A percentile compares a stretch with the other conserved stretches of the same genome.
Evolutionary conservation across 176 grass and related monocot genomes (phyloP).

Genomic region (Musa beccarii): DNA sequence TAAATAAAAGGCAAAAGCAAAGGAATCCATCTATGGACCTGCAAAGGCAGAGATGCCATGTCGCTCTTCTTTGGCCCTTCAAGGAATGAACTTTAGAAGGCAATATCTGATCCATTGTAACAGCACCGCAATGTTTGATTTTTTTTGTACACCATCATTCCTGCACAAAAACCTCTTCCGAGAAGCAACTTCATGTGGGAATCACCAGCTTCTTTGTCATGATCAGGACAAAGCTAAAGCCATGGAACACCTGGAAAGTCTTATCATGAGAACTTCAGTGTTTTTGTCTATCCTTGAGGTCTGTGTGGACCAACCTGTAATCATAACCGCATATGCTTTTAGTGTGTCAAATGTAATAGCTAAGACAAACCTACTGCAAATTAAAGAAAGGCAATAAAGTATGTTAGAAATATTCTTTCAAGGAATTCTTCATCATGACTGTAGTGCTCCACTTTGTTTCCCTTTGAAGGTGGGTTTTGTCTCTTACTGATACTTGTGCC

Average conservation of each 20-base stretch:
- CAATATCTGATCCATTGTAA: neutral
- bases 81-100: neutral
- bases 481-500: too few relatives aligned
- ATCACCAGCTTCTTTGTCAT: too few relatives aligned
- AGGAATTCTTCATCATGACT: neutral
- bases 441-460: neutral
- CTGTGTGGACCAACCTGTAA: too few relatives aligned
- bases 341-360: neutral
- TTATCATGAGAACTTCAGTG: too few relatives aligned
- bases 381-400: neutral
- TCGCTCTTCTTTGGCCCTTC: neutral
- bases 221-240: too few relatives aligned
- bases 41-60: neutral
- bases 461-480: too few relatives aligned
- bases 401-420: neutral
- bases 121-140: too few relatives aligned
- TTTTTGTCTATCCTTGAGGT: neutral
- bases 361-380: neutral
- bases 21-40: neutral
- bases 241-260: too few relatives aligned
- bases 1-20: neutral
- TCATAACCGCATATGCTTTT: neutral
- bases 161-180: too few relatives aligned
- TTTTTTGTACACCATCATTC: too few relatives aligned
- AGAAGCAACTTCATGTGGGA: too few relatives aligned